Conservation (phyloP, 2,329 filamentous ascomycete species). For the Bipolaris cookei region DNA sequence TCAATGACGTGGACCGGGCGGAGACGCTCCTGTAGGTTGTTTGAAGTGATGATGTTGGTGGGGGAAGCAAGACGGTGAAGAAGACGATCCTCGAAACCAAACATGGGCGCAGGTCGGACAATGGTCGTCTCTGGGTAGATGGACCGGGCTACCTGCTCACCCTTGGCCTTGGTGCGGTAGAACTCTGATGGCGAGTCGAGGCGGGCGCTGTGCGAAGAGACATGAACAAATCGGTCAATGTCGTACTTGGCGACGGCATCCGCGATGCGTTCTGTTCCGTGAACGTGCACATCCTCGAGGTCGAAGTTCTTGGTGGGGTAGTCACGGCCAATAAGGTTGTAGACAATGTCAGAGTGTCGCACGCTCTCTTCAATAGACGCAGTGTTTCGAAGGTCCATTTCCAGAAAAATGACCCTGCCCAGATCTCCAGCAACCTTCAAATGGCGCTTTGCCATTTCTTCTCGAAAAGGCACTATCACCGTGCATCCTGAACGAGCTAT, state of each 20-base stretch:
- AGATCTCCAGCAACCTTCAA: slow-evolving; percentile 96
- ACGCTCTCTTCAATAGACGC: slow-evolving; percentile 96
- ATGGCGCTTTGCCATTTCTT: slow-evolving; percentile 98
- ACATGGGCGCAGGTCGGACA: slow-evolving; percentile 90
- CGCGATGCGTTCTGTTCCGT: slow-evolving; percentile 88
- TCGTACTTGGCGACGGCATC: slow-evolving; percentile 98
- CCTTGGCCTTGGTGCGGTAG: slow-evolving; percentile 87
- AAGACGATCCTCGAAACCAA: slow-evolving; percentile 92
- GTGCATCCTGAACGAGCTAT: slow-evolving; percentile 91
- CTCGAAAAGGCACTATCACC: slow-evolving; percentile 89
- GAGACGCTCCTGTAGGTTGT: slow-evolving; percentile 90
- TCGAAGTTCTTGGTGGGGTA: slow-evolving; percentile 99
- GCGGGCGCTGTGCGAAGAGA: slow-evolving; percentile 92
- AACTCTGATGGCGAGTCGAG: slow-evolving; percentile 83
- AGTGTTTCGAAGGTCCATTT: slow-evolving; percentile 94
- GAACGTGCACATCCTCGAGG: slow-evolving; percentile 89
- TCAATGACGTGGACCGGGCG: slow-evolving; percentile 93
- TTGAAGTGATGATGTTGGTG: slow-evolving; percentile 84
- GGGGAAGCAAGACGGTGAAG: slow-evolving; percentile 82
- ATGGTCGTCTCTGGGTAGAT: slow-evolving; percentile 98
- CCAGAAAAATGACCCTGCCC: slow-evolving; percentile 86
- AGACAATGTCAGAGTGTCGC: slow-evolving; percentile 94
- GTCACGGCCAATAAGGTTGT: slow-evolving; percentile 92
- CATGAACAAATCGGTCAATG: slow-evolving; percentile 93
- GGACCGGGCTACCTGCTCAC: slow-evolving; percentile 81